phyloP scores from a whole-genome alignment of 345 rosid genomes.

The Citrus glauca region DNA sequence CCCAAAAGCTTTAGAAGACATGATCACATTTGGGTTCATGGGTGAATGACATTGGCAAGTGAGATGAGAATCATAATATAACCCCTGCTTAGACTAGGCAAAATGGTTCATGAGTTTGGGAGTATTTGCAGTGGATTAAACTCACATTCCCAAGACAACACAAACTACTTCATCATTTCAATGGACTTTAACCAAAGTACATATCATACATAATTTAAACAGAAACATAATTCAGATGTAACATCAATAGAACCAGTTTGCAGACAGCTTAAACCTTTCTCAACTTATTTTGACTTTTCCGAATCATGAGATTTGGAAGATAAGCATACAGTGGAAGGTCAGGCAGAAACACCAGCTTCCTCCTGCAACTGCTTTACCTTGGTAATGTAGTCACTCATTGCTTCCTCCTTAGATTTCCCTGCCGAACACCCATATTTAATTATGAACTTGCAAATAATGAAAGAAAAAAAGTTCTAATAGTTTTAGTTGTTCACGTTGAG shows the following conservation, averaged over 20 bases:
- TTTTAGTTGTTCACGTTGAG: background rate
- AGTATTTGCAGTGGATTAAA: background rate
- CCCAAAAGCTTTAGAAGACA: background rate
- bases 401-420: conserved; percentile 71
- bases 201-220: background rate
- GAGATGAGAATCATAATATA: too few relatives aligned
- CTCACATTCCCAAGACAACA: background rate
- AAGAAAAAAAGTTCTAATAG: background rate
- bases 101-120: background rate
- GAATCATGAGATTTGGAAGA: background rate
- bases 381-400: conserved; percentile 72
- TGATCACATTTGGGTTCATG: too few relatives aligned
- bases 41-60: too few relatives aligned
- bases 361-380: conserved; percentile 76
- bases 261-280: background rate
- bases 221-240: background rate
- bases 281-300: background rate
- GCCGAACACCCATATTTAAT: background rate
- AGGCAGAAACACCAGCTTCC: conserved; percentile 40
- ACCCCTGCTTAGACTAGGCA: background rate
- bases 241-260: background rate
- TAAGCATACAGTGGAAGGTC: background rate
- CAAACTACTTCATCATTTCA: background rate
- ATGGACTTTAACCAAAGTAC: background rate
- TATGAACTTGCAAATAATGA: background rate